Evolutionary conservation across 2,329 filamentous ascomycete genomes (phyloP).

Genomic region (Scolecobasidium constrictum): DNA sequence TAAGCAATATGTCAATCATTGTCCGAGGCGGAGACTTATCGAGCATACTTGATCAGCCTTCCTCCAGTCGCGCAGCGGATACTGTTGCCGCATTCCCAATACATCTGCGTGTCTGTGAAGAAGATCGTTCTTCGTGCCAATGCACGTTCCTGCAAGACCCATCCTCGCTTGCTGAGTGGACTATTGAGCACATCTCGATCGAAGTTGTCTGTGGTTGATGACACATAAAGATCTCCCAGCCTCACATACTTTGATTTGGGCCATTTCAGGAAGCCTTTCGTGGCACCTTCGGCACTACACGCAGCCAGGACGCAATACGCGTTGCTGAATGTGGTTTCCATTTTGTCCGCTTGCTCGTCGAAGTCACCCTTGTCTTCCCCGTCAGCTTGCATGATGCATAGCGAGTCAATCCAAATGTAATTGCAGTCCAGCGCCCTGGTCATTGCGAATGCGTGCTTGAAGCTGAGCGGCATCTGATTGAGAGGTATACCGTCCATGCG

Average conservation of each 20-base stretch:
- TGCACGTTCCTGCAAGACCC: background rate
- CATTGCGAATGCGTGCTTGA: slow-evolving; percentile 12
- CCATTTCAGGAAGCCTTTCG: slow-evolving; percentile 14
- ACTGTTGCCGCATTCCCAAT: background rate
- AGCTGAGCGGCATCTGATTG: slow-evolving; percentile 1
- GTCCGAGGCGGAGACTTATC: too few species aligned
- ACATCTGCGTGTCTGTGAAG: background rate
- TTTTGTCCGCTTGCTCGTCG: slow-evolving; percentile 13
- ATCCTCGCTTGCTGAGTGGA: background rate
- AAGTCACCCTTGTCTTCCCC: slow-evolving; percentile 16
- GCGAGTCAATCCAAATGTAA: too few species aligned
- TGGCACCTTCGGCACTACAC: slow-evolving; percentile 11
- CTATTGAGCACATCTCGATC: too few species aligned
- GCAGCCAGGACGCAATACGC: slow-evolving; percentile 17
- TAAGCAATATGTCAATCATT: slow-evolving; percentile 11
- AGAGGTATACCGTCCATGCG: background rate
- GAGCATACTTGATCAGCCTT: too few species aligned
- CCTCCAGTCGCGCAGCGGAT: too few species aligned
- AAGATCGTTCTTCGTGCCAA: background rate
- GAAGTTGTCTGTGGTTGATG: too few species aligned
- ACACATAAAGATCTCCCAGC: too few species aligned
- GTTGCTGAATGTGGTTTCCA: slow-evolving; percentile 18
- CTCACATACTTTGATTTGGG: too few species aligned
- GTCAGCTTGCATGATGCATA: slow-evolving; percentile 13
- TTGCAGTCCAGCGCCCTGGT: slow-evolving; percentile 10